Evolutionary conservation across 2,329 filamentous ascomycete species (phyloP).

Genomic region (Myriosclerotinia scirpicola): DNA sequence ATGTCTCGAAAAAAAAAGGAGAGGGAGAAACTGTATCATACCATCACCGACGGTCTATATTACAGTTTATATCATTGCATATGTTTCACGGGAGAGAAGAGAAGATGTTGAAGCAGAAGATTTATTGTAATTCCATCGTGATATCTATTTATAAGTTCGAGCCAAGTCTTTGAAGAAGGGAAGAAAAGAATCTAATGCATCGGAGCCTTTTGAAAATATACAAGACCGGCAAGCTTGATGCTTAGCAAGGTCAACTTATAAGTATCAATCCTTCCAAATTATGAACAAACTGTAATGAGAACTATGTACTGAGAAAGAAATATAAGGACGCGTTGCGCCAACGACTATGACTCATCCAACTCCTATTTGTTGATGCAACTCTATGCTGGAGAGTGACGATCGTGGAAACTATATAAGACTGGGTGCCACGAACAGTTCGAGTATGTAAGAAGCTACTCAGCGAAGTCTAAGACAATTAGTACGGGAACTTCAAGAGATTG

Average conservation of each 20-base stretch:
- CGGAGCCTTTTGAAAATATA: neutral
- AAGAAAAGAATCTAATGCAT: neutral
- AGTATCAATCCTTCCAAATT: neutral
- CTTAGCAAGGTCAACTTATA: neutral
- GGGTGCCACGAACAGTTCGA: neutral
- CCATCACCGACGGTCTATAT: conserved; percentile 1
- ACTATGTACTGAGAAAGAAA: neutral
- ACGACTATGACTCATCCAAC: conserved; percentile 5
- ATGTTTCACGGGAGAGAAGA: neutral
- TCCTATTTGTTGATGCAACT: neutral
- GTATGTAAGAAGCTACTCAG: neutral
- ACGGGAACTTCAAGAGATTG: neutral
- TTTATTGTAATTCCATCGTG: neutral
- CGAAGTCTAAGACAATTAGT: conserved; percentile 1
- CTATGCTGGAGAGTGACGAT: neutral
- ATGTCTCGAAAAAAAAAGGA: neutral
- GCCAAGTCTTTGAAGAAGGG: neutral
- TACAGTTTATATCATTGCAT: neutral
- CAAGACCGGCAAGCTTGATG: conserved; percentile 7
- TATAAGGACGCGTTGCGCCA: neutral
- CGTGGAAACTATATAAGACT: neutral
- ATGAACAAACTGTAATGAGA: conserved; percentile 3
- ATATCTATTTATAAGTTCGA: neutral
- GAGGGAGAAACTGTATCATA: neutral
- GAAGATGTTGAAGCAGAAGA: neutral